Conservation (phyloP, 352 stramenopile species). For the Thalassiosira oceanica region DNA sequence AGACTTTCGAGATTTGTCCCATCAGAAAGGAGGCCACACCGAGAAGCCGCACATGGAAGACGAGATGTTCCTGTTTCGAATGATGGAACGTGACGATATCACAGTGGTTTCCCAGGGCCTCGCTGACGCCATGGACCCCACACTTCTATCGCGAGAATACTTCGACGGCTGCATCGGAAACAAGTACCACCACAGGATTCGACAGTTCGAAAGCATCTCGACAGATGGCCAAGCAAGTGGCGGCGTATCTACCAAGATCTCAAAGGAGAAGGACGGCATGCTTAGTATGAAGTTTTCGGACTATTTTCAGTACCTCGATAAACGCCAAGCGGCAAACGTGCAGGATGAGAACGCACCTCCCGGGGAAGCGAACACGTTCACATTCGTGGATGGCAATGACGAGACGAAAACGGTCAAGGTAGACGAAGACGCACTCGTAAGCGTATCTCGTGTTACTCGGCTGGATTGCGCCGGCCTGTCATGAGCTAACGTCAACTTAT, state of each 20-base stretch:
- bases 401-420: slow-evolving; percentile 35
- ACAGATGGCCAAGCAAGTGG: background rate
- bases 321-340: background rate
- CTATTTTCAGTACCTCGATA: slow-evolving; percentile 60
- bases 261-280: slow-evolving; percentile 45
- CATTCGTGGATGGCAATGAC: slow-evolving; percentile 33
- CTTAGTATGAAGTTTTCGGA: slow-evolving; percentile 66
- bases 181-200: slow-evolving; percentile 61
- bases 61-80: slow-evolving; percentile 59
- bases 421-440: slow-evolving; percentile 38
- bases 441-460: slow-evolving; percentile 5
- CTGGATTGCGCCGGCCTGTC: background rate
- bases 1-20: slow-evolving; percentile 33
- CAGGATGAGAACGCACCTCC: background rate
- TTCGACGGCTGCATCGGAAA: slow-evolving; percentile 40
- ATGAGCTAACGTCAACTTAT: background rate
- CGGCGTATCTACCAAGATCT: slow-evolving; percentile 8
- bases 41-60: slow-evolving; percentile 37
- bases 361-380: slow-evolving; percentile 14
- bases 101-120: slow-evolving; percentile 70
- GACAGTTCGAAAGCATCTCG: slow-evolving; percentile 19
- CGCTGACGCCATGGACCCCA: slow-evolving; percentile 28
- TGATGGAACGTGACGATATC: slow-evolving; percentile 76
- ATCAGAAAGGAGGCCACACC: slow-evolving; percentile 4
- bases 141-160: slow-evolving; percentile 50